Conservation (phyloP, 306 rosid species). For the Arachis hypogaea region DNA sequence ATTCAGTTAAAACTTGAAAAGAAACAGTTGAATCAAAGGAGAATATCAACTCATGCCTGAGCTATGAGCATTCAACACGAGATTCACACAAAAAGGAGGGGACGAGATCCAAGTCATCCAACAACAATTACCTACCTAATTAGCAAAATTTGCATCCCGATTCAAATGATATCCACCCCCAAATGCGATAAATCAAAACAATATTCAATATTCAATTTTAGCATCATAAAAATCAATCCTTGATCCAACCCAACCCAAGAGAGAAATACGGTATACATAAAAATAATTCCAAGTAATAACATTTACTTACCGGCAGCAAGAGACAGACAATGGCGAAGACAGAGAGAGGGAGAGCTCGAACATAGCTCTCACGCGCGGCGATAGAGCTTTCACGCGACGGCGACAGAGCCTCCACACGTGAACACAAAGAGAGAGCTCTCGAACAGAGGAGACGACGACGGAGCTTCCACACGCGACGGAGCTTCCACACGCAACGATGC, state of each 20-base stretch:
- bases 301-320: too few species aligned
- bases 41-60: not conserved
- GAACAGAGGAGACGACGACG: too few species aligned
- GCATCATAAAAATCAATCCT: conserved; percentile 25
- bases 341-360: too few species aligned
- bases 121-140: conserved; percentile 2
- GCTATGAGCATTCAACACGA: not conserved
- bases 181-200: not conserved
- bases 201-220: not conserved
- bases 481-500: too few species aligned
- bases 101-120: not conserved
- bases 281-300: too few species aligned
- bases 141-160: not conserved
- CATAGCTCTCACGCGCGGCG: too few species aligned
- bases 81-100: not conserved
- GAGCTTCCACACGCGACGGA: too few species aligned
- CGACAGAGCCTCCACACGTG: too few species aligned
- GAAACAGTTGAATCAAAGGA: not conserved
- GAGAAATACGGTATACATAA: not conserved
- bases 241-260: not conserved
- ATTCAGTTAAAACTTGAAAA: not conserved
- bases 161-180: conserved; percentile 15
- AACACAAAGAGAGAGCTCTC: too few species aligned
- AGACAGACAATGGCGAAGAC: too few species aligned
- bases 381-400: too few species aligned